A percentile compares a stretch with the other conserved stretches of the same genome.
Evolutionary conservation across 306 rosid genomes (phyloP).

Genomic region (Begonia fuchsioides): DNA sequence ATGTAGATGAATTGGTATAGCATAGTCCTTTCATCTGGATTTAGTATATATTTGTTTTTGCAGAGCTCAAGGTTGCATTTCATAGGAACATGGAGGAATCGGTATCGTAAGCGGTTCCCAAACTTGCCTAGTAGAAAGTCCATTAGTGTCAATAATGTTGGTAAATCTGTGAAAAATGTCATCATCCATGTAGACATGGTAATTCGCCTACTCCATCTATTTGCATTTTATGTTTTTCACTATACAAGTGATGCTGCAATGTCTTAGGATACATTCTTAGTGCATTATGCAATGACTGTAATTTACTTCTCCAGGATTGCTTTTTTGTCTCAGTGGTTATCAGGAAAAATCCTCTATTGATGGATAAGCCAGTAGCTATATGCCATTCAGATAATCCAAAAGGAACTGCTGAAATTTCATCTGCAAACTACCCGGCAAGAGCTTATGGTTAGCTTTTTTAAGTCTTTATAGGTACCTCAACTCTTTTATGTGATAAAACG

Average conservation of each 20-base stretch:
- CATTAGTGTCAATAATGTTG: slow-evolving; percentile 15
- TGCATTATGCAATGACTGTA: slow-evolving; percentile 9
- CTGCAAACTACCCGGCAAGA: slow-evolving; percentile 96
- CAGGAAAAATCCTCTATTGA: slow-evolving; percentile 45
- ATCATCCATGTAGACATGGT: slow-evolving; percentile 89
- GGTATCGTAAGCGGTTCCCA: slow-evolving; percentile 67
- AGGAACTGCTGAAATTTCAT: slow-evolving; percentile 94
- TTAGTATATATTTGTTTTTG: slow-evolving; percentile 5
- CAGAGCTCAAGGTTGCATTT: slow-evolving; percentile 90
- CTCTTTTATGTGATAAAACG: background rate
- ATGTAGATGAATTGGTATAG: too few relatives aligned
- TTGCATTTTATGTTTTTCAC: background rate
- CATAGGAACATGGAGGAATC: slow-evolving; percentile 90
- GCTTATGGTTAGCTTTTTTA: slow-evolving; percentile 48
- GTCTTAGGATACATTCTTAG: background rate
- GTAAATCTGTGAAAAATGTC: slow-evolving; percentile 18
- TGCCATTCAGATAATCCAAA: slow-evolving; percentile 80
- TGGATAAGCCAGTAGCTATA: slow-evolving; percentile 78
- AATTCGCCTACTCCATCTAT: slow-evolving; percentile 8
- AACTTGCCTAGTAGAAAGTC: slow-evolving; percentile 24
- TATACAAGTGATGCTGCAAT: too few relatives aligned
- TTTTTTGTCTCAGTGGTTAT: slow-evolving; percentile 87
- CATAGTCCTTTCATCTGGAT: background rate
- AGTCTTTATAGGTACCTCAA: background rate
- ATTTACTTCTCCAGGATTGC: slow-evolving; percentile 59